Evolutionary conservation across 2,329 filamentous ascomycete genomes (phyloP).

Genomic region (Phaeosphaeria sp.): DNA sequence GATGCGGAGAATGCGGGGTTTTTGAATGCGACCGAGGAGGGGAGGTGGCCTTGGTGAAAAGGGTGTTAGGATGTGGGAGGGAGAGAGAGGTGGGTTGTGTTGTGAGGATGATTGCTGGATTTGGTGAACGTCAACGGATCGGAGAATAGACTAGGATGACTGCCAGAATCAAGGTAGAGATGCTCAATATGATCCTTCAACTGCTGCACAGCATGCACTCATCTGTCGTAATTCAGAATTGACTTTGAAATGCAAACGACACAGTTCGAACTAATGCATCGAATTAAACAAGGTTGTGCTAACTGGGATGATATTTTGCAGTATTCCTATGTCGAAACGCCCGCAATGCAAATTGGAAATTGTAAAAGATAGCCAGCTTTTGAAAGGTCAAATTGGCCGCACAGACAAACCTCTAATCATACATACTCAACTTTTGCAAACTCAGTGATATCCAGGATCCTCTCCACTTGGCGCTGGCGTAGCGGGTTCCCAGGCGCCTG

Average conservation of each 20-base stretch:
- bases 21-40: constrained; percentile 17
- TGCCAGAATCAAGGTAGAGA: no score
- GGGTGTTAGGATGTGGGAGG: not conserved
- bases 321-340: constrained; percentile 1
- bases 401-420: constrained; percentile 3
- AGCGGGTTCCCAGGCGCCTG: constrained; percentile 63
- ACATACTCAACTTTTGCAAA: not conserved
- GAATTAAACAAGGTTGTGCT: not conserved
- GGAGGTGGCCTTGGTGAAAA: constrained; percentile 21
- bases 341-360: constrained; percentile 4
- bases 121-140: no score
- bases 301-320: not conserved
- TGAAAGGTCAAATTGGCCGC: not conserved
- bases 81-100: not conserved
- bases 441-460: constrained; percentile 33
- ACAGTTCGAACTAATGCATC: not conserved
- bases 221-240: no score
- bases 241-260: not conserved
- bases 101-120: not conserved
- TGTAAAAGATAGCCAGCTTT: not conserved
- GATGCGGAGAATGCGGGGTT: constrained; percentile 36
- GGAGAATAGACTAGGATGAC: no score
- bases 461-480: constrained; percentile 36
- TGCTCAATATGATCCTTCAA: no score
- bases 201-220: no score